Evolutionary conservation across 345 rosid genomes (phyloP), one percentile per base, ranked within the genome.

Genomic region (Gossypium stocksii): DNA sequence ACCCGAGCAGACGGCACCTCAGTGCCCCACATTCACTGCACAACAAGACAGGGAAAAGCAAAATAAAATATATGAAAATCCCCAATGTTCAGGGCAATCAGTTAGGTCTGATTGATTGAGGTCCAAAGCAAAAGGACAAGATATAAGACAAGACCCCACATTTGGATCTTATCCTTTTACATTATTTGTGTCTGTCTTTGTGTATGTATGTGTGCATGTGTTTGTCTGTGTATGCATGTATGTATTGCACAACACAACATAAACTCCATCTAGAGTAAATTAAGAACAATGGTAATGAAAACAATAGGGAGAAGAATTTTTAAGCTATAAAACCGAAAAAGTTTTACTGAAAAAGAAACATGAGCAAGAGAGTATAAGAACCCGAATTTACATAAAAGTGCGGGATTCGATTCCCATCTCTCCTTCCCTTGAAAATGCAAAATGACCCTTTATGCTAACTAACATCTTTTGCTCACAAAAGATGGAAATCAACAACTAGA

Each of bases 311-410:
- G 38, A 4, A 34, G 0, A 34, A 34, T 4, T 34, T 34, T 34
- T 34, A 34, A 34, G 41, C 41, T 34, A 34, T 34, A 34, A 54
- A 81, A 61, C 66, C 29, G 34, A 67, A 2, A 66, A 74, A 60
- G 69, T 34, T 77, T 71, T 70, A 66, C 43, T 57, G 54, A 19
- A 46, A 62, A 41, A 56, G 56, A 11, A 79, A 70, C 38, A 76
- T 58, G 15, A 74, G 15, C 74, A 72, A 80, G 80, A 84, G 80
- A 84, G 79, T 70, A 64, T 10, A 46, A 46, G 51, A 80, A 65
- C 73, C 86, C 83, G 80, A 86, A 80, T 77, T 78, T 79, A 77
- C 85, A 76, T 52, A 80, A 43, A 10, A 62, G 73, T 74, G 46
- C 9, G 41, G 66, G 68, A 83, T 83, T 82, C 84, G 82, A 80